phyloP scores from a whole-genome alignment of 352 stramenopile genomes.

The Peronospora destructor region DNA sequence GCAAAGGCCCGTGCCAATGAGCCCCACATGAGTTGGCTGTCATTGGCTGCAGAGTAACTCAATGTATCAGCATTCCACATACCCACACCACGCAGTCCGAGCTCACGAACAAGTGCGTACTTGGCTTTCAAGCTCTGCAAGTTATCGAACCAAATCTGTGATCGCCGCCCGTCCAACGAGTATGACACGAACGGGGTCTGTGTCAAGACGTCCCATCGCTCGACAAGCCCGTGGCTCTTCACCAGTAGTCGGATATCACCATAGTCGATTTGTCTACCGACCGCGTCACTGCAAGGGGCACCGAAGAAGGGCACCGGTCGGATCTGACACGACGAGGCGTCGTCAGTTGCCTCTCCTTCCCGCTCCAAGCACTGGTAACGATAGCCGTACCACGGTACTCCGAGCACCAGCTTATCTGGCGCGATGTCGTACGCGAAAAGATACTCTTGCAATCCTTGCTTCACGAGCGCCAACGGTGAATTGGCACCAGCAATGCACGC shows the following conservation, averaged over 20 bases:
- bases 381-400: conserved; percentile 90
- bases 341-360: conserved; percentile 11
- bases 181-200: conserved; percentile 48
- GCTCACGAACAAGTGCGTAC: conserved; percentile 40
- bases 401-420: conserved; percentile 80
- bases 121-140: conserved; percentile 48
- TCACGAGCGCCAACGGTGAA: conserved; percentile 61
- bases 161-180: conserved; percentile 8
- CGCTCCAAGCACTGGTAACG: conserved; percentile 56
- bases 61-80: conserved; percentile 82
- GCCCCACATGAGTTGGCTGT: conserved; percentile 50
- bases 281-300: conserved; percentile 72
- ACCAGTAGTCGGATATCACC: conserved; percentile 40
- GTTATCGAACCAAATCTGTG: conserved; percentile 77
- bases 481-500: conserved; percentile 84
- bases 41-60: conserved; percentile 43
- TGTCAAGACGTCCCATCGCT: conserved; percentile 49
- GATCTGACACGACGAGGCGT: conserved; percentile 17
- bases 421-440: conserved; percentile 48
- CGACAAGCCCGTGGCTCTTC: conserved; percentile 15
- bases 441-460: conserved; percentile 74
- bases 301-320: conserved; percentile 51
- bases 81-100: conserved; percentile 52
- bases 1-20: conserved; percentile 32
- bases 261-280: conserved; percentile 57